These are phyloP conservation scores for Ogataea nakhonphanomensis DNA, from an alignment of 805 yeast genomes.

Conservation along the genomic window DNA sequence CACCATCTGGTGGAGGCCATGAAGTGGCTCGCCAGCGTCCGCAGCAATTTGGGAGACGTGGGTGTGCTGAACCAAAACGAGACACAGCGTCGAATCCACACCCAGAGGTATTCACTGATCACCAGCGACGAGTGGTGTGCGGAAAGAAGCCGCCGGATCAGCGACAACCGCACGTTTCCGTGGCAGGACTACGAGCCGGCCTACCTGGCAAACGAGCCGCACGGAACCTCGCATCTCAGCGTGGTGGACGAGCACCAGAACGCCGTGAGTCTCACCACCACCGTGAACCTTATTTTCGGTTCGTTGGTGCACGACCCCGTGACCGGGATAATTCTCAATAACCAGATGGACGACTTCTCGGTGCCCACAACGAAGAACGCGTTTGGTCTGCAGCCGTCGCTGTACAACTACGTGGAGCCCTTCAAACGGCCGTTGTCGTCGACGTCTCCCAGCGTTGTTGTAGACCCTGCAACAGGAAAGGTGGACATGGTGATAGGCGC, in stretches of 20 bases:
- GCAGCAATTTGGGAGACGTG: slow-evolving; percentile 81
- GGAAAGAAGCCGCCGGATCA: slow-evolving; percentile 46
- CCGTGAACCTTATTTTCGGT: slow-evolving; percentile 83
- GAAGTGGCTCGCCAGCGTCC: slow-evolving; percentile 90
- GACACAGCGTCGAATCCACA: slow-evolving; percentile 30
- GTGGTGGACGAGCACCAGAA: slow-evolving; percentile 70
- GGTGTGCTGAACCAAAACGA: slow-evolving; percentile 27
- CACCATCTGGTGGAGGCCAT: slow-evolving; percentile 79
- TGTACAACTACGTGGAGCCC: slow-evolving; percentile 73
- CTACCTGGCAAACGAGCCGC: slow-evolving; percentile 72
- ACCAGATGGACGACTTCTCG: slow-evolving; percentile 95
- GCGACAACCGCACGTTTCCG: slow-evolving; percentile 52
- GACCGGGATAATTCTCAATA: slow-evolving; percentile 82
- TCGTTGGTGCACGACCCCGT: slow-evolving; percentile 72
- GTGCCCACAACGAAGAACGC: slow-evolving; percentile 66
- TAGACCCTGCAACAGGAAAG: slow-evolving; percentile 36
- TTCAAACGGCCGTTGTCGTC: slow-evolving; percentile 82
- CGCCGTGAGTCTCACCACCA: slow-evolving; percentile 85
- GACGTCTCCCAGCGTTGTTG: slow-evolving; percentile 70
- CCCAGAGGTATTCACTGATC: slow-evolving; percentile 40
- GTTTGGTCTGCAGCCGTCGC: slow-evolving; percentile 77
- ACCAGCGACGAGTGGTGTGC: slow-evolving; percentile 56
- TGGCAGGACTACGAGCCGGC: slow-evolving; percentile 80
- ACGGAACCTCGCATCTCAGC: slow-evolving; percentile 88
- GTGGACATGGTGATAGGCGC: slow-evolving; percentile 80